These are phyloP conservation scores for Aquilaria yunnanensis DNA, from an alignment of 345 rosid genomes.

Conservation along the genomic window DNA sequence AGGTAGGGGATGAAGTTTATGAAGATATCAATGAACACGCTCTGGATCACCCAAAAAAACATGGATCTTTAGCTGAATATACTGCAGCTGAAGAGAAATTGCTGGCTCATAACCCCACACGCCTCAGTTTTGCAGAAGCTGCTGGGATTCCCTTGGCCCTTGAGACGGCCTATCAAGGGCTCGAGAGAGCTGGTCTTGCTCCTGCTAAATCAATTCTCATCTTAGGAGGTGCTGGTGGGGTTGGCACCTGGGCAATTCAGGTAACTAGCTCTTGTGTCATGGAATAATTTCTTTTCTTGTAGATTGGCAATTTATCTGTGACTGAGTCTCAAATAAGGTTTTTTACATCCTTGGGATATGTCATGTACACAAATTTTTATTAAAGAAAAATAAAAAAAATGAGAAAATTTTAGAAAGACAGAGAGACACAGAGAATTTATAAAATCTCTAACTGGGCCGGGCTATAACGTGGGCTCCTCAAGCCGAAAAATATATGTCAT, in stretches of 20 bases:
- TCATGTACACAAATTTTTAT: too few species aligned
- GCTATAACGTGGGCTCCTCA: too few species aligned
- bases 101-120: constrained; percentile 67
- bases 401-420: too few species aligned
- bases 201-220: constrained; percentile 77
- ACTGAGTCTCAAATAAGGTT: background rate
- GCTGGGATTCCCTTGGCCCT: constrained; percentile 82
- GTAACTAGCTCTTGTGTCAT: constrained; percentile 19
- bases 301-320: background rate
- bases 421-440: too few species aligned
- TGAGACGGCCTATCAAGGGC: constrained; percentile 83
- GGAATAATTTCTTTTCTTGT: constrained; percentile 3
- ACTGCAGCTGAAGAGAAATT: constrained; percentile 79
- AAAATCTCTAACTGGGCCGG: too few species aligned
- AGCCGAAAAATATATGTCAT: too few species aligned
- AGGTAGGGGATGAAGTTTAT: constrained; percentile 85
- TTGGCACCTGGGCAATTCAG: constrained; percentile 93
- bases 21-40: constrained; percentile 88
- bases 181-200: constrained; percentile 68
- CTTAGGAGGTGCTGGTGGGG: constrained; percentile 90
- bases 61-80: constrained; percentile 78
- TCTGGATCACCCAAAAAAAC: constrained; percentile 70
- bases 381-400: too few species aligned
- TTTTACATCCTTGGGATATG: too few species aligned
- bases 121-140: constrained; percentile 70